Conservation (phyloP, 2,329 filamentous ascomycete species). For the Colletotrichum horii region DNA sequence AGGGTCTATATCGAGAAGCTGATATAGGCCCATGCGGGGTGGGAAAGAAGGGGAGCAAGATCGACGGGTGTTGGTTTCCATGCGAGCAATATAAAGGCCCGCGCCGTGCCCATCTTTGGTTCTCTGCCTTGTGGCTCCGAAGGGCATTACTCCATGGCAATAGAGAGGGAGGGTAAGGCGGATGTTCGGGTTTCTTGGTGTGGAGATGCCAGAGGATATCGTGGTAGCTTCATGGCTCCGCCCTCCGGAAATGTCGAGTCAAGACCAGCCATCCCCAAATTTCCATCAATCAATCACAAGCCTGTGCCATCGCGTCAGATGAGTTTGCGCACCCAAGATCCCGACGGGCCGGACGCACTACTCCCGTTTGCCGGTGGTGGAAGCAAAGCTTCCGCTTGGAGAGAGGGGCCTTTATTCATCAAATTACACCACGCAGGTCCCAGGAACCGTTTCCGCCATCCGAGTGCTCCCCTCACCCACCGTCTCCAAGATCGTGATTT, state of each 20-base stretch:
- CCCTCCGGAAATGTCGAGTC: background rate
- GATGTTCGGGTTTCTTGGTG: background rate
- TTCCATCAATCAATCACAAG: conserved; percentile 17
- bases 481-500: background rate
- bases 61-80: background rate
- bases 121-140: background rate
- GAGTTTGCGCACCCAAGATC: background rate
- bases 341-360: conserved; percentile 7
- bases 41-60: background rate
- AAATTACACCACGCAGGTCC: conserved; percentile 14
- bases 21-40: background rate
- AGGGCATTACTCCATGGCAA: background rate
- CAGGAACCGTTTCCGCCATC: background rate
- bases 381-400: conserved; percentile 12
- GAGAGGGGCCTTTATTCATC: background rate
- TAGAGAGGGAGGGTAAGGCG: background rate
- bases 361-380: background rate
- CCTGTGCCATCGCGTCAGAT: background rate
- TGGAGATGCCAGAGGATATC: background rate
- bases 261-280: background rate
- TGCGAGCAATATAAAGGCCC: background rate
- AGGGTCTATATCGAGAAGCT: background rate
- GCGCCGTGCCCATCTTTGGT: background rate
- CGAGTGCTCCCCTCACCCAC: background rate
- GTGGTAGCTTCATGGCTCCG: background rate